Base-by-base conservation (phyloP, 2,329 filamentous ascomycete species). In the Cladosporium sp. region DNA sequence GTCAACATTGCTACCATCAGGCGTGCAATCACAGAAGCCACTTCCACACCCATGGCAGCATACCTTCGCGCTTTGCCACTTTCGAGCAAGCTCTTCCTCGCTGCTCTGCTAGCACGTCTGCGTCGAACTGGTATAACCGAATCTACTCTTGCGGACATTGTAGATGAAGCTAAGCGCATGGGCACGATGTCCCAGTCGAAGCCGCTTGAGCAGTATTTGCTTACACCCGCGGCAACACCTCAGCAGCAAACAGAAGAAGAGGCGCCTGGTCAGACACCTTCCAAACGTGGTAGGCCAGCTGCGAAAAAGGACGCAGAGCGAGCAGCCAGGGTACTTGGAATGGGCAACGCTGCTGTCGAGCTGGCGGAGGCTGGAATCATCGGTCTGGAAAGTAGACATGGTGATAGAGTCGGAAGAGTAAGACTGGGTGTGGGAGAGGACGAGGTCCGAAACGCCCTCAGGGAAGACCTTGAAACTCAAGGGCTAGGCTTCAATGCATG, bases 1-100 rank as follows among this genome's bases (percentile, higher is more conserved):
- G 94, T 99, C 39, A 97, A 91, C 1, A 97, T 97, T 68, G 86
- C 89, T 53, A 97, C 91, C 3, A 89, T 97, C 71, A 96, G 96
- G 73, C 86, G 90, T 69, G 94, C 94, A 35, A 97, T 99, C 73
- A 90, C 89, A 67, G 94, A 99, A 76, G 92, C 93, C 4, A 97
- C 93, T 0, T 91, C 89, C 3, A 96, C 90, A 57, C 94, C 94
- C 1, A 78, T 97, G 58, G 93, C 97, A 70, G 90, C 94, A 70
- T 91, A 91, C 68, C 82, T 99, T 35, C 88, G 91, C 50, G 83
- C 86, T 17, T 82, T 97, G 20, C 90, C 94, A 0, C 80, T 97
- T 40, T 83, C 87, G 24, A 86, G 88, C 12, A 97, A 97, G 69
- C 78, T 97, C 35, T 86, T 97, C 64, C 84, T 99, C 53, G 87